phyloP scores from a whole-genome alignment of 306 rosid species.

The Abrus precatorius region DNA sequence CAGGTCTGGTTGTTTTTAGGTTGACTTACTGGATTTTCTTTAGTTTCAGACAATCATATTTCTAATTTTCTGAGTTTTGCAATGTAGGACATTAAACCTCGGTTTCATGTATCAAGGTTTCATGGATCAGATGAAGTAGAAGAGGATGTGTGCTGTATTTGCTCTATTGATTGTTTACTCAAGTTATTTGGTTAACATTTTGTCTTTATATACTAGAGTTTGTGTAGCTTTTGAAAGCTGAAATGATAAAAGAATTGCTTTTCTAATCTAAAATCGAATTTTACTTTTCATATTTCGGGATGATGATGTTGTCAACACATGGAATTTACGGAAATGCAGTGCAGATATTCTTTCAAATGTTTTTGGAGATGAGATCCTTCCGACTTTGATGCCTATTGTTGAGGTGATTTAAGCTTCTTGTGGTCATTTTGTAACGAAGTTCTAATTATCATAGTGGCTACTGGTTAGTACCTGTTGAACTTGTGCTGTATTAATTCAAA shows the following conservation, averaged over 20 bases:
- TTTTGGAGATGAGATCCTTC: slow-evolving; percentile 97
- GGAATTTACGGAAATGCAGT: slow-evolving; percentile 99
- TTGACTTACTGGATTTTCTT: slow-evolving; percentile 43
- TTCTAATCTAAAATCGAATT: slow-evolving; percentile 15
- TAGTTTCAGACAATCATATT: slow-evolving; percentile 27
- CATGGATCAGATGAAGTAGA: slow-evolving; percentile 93
- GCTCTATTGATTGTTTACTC: slow-evolving; percentile 48
- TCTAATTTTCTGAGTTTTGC: slow-evolving; percentile 27
- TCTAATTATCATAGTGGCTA: slow-evolving; percentile 33
- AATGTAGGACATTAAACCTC: slow-evolving; percentile 92
- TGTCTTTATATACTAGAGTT: slow-evolving; percentile 19
- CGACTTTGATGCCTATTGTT: slow-evolving; percentile 90
- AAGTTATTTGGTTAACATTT: slow-evolving; percentile 43
- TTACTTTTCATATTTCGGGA: slow-evolving; percentile 63
- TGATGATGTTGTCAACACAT: slow-evolving; percentile 90
- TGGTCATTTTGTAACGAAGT: slow-evolving; percentile 38
- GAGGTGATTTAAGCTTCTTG: slow-evolving; percentile 64
- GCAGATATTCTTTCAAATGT: slow-evolving; percentile 93
- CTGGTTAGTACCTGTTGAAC: slow-evolving; percentile 25
- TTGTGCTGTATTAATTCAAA: slow-evolving; percentile 42
- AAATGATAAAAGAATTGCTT: slow-evolving; percentile 29
- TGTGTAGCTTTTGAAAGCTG: slow-evolving; percentile 32
- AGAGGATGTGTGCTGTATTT: slow-evolving; percentile 75
- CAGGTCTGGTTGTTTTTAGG: slow-evolving; percentile 69
- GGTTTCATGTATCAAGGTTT: slow-evolving; percentile 93